Base-by-base conservation (phyloP, 768 basidiomycete species). In the Steccherinum ochraceum region DNA sequence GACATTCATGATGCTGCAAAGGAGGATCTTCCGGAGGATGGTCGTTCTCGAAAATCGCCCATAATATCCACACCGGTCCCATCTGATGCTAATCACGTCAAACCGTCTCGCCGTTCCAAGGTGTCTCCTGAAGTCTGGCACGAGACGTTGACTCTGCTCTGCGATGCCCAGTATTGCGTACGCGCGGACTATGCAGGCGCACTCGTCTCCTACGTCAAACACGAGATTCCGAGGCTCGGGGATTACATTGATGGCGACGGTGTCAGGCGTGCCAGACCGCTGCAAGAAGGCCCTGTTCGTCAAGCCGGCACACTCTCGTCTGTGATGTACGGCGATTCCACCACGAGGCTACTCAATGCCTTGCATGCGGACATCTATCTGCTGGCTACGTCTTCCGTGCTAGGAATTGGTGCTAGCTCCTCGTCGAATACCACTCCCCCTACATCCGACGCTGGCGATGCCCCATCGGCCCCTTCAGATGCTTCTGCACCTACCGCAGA, bases 81-180 rank as follows among this genome's bases (percentile, higher is more conserved):
- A 3, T 40, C 49, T 18, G 41, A 48, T 11, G 50, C 52, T 24
- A 60, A 64, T 12, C 58, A 56, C 3, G 49, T 70, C 44, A 73
- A 72, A 20, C 61, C 68, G 21, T 72, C 80, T n/a, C 75, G 81
- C 47, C 72, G 89, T 52, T 83, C 81, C 10, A 75, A 75, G 54
- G 78, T 96, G 25, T 74, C 85, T 2, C 84, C 87, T 24, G 91
- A 93, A 61, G 79, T 86, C 26, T 95, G 92, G 92, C 89, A 93
- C 63, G 93, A 95, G 54, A 93, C 89, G 1, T 66, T 95, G 41
- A 86, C 84, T 45, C 72, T 96, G 23, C 67, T 95, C 3, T 94
- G 91, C 62, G 91, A 95, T 62, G 65, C 69, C 12, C 84, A 90
- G 51, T 84, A 79, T 58, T 70, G 79, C n/a, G 82, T 94, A 19